Conservation (phyloP, 805 yeast genomes). For the Yarrowia porcina region DNA sequence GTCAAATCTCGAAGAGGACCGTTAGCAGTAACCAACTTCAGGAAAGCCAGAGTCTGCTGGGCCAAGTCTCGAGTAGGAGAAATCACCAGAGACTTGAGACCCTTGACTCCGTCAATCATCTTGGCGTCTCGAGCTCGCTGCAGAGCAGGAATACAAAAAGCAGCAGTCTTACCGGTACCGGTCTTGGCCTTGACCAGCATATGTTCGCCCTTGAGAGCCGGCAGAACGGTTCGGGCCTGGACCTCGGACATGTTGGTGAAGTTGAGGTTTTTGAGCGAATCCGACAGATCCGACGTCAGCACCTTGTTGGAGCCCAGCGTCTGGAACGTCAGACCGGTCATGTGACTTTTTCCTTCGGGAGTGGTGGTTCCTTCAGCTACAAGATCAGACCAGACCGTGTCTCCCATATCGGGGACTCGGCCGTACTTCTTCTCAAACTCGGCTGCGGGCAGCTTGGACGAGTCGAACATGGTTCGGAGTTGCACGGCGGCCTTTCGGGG, state of each 20-base stretch:
- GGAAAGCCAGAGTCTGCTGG: conserved; percentile 68
- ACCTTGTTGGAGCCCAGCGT: not conserved
- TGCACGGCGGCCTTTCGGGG: not conserved
- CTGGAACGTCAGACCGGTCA: conserved; percentile 24
- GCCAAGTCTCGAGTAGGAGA: conserved; percentile 94
- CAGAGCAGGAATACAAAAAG: conserved; percentile 77
- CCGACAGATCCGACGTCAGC: conserved; percentile 1
- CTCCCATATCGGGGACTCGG: not conserved
- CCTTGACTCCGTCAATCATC: conserved; percentile 36
- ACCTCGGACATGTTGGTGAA: conserved; percentile 39
- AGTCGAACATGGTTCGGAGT: conserved; percentile 21
- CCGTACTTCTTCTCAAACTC: conserved; percentile 13
- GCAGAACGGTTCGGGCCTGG: conserved; percentile 44
- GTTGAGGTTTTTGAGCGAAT: conserved; percentile 19
- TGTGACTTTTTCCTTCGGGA: conserved; percentile 16
- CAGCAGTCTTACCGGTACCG: conserved; percentile 92
- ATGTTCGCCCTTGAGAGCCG: conserved; percentile 73
- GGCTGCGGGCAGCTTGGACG: not conserved
- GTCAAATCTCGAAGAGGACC: conserved; percentile 39
- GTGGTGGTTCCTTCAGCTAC: not conserved
- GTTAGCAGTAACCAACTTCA: conserved; percentile 45
- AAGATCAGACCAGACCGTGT: conserved; percentile 18
- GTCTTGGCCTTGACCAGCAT: conserved; percentile 87
- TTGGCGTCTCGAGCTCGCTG: conserved; percentile 49
- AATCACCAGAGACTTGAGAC: conserved; percentile 62